These are phyloP conservation scores for Barbarea vulgaris DNA, from an alignment of 345 rosid species.

Conservation along the genomic window DNA sequence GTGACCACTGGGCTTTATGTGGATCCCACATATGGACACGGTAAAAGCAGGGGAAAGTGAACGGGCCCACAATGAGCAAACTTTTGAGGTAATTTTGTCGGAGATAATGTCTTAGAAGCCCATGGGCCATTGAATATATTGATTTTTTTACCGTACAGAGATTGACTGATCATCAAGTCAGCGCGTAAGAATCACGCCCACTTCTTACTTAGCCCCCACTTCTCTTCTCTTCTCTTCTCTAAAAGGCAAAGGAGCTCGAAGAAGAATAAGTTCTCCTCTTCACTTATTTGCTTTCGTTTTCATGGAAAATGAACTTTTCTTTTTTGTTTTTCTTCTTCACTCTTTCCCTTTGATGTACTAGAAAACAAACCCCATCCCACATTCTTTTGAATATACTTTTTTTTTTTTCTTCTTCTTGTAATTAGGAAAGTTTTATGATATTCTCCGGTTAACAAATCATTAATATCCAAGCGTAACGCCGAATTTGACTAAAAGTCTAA, in stretches of 20 bases:
- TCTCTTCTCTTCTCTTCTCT: not conserved
- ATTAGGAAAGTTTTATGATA: not conserved
- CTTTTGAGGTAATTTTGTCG: slow-evolving; percentile 52
- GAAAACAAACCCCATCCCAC: slow-evolving; percentile 20
- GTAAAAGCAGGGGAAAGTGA: slow-evolving; percentile 23
- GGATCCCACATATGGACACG: slow-evolving; percentile 39
- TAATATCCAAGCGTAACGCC: not conserved
- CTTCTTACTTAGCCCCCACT: slow-evolving; percentile 41
- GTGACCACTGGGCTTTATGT: slow-evolving; percentile 29
- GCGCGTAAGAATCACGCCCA: slow-evolving; percentile 69
- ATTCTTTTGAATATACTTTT: slow-evolving; percentile 37
- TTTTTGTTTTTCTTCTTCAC: not conserved
- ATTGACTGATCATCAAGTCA: slow-evolving; percentile 40
- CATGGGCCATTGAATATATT: slow-evolving; percentile 34
- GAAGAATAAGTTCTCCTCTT: slow-evolving; percentile 60
- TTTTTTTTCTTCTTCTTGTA: not conserved
- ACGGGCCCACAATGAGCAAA: slow-evolving; percentile 35
- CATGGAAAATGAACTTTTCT: not conserved
- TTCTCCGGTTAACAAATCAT: not conserved
- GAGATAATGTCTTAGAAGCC: slow-evolving; percentile 31
- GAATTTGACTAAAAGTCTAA: not conserved
- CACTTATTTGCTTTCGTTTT: slow-evolving; percentile 41
- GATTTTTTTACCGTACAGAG: slow-evolving; percentile 31
- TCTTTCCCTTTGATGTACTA: not conserved
- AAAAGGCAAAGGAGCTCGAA: slow-evolving; percentile 14